Evolutionary conservation across 139 green algal species (phyloP).

Genomic region (Spirogloea muscicola): DNA sequence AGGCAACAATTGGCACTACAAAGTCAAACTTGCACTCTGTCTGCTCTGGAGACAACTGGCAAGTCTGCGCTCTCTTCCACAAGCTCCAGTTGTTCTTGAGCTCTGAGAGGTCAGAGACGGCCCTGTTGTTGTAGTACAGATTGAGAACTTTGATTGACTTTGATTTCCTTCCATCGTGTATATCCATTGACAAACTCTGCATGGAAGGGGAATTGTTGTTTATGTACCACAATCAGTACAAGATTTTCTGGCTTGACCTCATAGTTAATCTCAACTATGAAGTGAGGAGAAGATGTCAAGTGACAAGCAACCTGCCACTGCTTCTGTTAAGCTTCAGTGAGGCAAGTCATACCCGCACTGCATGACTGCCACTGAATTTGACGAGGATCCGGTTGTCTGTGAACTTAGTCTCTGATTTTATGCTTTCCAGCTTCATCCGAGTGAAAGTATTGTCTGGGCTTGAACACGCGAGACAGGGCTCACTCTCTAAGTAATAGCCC

Average conservation of each 20-base stretch:
- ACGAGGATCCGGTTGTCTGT: constrained; percentile 52
- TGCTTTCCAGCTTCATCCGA: constrained; percentile 37
- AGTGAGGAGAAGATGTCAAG: not conserved
- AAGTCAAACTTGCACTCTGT: constrained; percentile 46
- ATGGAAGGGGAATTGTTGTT: constrained; percentile 14
- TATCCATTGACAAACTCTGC: constrained; percentile 37
- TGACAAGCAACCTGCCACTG: not conserved
- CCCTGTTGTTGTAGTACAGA: constrained; percentile 48
- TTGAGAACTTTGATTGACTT: constrained; percentile 44
- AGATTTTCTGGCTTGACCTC: not conserved
- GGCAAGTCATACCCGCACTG: constrained; percentile 40
- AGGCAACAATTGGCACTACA: constrained; percentile 36
- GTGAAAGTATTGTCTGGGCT: constrained; percentile 36
- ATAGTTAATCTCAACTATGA: constrained; percentile 1
- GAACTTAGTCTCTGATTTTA: constrained; percentile 52
- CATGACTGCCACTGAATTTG: constrained; percentile 28
- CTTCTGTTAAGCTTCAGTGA: not conserved
- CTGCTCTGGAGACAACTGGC: constrained; percentile 41
- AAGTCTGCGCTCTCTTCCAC: constrained; percentile 40
- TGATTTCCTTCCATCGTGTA: constrained; percentile 41
- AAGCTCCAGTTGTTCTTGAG: constrained; percentile 47
- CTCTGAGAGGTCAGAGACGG: constrained; percentile 49
- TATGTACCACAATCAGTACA: not conserved
- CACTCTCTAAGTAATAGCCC: constrained; percentile 51
- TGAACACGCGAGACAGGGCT: constrained; percentile 41